Percentiles rank a stretch among this genome's conserved stretches.
These are phyloP conservation scores for Arthroderma sp. DNA, from an alignment of 2,329 filamentous ascomycete species.

Conservation along the genomic window DNA sequence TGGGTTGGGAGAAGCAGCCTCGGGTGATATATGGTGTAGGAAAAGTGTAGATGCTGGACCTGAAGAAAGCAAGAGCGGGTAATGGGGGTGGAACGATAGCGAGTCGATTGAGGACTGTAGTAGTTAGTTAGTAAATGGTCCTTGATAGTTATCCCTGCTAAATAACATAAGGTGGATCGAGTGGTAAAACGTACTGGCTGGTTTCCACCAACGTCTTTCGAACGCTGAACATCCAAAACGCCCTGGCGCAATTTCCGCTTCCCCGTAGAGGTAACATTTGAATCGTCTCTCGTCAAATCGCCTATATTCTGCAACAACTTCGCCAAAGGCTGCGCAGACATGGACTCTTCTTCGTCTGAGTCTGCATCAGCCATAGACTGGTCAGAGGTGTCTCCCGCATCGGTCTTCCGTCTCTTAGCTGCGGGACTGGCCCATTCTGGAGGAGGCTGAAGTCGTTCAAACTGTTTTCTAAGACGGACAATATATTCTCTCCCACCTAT, in stretches of 20 bases:
- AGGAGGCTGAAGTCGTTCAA: conserved; percentile 46
- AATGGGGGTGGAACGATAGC: conserved; percentile 77
- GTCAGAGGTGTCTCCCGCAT: conserved; percentile 21
- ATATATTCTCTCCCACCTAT: conserved; percentile 80
- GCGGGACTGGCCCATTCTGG: conserved; percentile 49
- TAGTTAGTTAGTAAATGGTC: conserved; percentile 9
- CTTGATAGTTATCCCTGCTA: background rate
- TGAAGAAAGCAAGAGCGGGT: conserved; percentile 79
- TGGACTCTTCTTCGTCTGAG: conserved; percentile 45
- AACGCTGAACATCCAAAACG: conserved; percentile 77
- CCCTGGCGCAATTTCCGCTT: conserved; percentile 69
- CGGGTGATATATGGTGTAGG: conserved; percentile 75
- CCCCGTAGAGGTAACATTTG: conserved; percentile 40
- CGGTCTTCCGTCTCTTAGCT: conserved; percentile 33
- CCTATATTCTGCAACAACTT: conserved; percentile 64
- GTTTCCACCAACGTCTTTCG: conserved; percentile 68
- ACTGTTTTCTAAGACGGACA: conserved; percentile 67
- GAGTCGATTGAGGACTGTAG: conserved; percentile 59
- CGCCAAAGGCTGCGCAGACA: conserved; percentile 66
- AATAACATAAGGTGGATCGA: background rate
- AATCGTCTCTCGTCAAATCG: conserved; percentile 46
- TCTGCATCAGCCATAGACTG: conserved; percentile 45
- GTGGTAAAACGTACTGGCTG: conserved; percentile 46
- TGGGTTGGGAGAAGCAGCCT: conserved; percentile 69
- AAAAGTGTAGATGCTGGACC: conserved; percentile 75